phyloP scores from a whole-genome alignment of 1,284 basidiomycete species.

The Microbotryum scabiosae region DNA sequence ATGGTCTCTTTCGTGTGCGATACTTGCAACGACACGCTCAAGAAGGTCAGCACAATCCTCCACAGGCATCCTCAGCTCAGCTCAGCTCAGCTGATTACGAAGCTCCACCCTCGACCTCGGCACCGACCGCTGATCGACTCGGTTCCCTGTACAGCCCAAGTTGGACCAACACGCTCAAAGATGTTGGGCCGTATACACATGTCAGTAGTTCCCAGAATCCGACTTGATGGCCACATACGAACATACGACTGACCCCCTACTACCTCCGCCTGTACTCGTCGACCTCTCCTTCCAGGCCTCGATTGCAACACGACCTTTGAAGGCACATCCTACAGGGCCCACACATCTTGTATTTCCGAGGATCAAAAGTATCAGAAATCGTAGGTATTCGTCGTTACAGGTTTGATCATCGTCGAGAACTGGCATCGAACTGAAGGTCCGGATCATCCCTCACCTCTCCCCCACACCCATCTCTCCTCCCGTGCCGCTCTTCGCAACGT shows the following conservation, averaged over 20 bases:
- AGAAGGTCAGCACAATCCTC: conserved; percentile 47
- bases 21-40: conserved; percentile 70
- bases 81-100: too few relatives aligned
- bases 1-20: conserved; percentile 41
- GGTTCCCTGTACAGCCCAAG: conserved; percentile 50
- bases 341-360: conserved; percentile 77
- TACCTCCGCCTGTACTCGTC: not conserved
- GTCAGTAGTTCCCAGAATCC: conserved; percentile 3
- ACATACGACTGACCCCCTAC: not conserved
- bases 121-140: too few relatives aligned
- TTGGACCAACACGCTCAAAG: conserved; percentile 55
- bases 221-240: not conserved
- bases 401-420: not conserved
- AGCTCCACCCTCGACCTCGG: too few relatives aligned
- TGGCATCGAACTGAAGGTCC: not conserved
- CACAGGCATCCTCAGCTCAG: too few relatives aligned
- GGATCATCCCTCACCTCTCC: not conserved
- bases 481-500: not conserved
- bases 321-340: conserved; percentile 40
- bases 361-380: conserved; percentile 85
- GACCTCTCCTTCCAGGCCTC: conserved; percentile 9
- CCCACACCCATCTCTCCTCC: not conserved
- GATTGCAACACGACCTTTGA: conserved; percentile 18
- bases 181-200: conserved; percentile 40
- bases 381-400: conserved; percentile 5